phyloP scores from a whole-genome alignment of 2,329 filamentous ascomycete species.

The Trichoderma arundinaceum region DNA sequence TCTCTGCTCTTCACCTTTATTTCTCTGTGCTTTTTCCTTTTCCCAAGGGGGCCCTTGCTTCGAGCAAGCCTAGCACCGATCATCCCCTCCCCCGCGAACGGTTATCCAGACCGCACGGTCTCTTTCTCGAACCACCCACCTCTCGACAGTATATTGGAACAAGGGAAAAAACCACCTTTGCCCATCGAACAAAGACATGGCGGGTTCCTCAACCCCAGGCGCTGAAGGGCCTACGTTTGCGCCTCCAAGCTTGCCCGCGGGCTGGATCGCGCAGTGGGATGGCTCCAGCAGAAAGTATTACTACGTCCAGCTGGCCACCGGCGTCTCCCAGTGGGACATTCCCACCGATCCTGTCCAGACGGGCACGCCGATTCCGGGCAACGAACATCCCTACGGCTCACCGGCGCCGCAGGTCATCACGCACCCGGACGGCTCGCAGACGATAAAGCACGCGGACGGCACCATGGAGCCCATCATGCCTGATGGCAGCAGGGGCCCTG shows the following conservation, averaged over 20 bases:
- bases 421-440: constrained; percentile 67
- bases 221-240: constrained; percentile 64
- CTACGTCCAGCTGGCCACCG: constrained; percentile 74
- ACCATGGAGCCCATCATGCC: constrained; percentile 64
- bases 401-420: constrained; percentile 64
- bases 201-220: constrained; percentile 63
- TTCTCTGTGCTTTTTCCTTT: background rate
- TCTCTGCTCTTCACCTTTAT: background rate
- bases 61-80: constrained; percentile 14
- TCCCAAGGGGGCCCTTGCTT: constrained; percentile 21
- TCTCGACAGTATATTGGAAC: background rate
- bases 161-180: background rate
- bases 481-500: constrained; percentile 59
- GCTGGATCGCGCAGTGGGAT: constrained; percentile 75
- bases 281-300: constrained; percentile 69
- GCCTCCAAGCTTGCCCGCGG: constrained; percentile 65
- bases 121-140: constrained; percentile 23
- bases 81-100: constrained; percentile 22
- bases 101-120: constrained; percentile 25
- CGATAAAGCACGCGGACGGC: constrained; percentile 64
- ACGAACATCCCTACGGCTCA: constrained; percentile 67
- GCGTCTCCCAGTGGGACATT: constrained; percentile 75
- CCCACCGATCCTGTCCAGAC: constrained; percentile 68
- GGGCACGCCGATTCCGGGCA: constrained; percentile 60
- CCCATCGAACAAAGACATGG: constrained; percentile 48